Evolutionary conservation across 306 rosid species (phyloP), one percentile per base, ranked within the genome.

Genomic region (Malus orientalis): DNA sequence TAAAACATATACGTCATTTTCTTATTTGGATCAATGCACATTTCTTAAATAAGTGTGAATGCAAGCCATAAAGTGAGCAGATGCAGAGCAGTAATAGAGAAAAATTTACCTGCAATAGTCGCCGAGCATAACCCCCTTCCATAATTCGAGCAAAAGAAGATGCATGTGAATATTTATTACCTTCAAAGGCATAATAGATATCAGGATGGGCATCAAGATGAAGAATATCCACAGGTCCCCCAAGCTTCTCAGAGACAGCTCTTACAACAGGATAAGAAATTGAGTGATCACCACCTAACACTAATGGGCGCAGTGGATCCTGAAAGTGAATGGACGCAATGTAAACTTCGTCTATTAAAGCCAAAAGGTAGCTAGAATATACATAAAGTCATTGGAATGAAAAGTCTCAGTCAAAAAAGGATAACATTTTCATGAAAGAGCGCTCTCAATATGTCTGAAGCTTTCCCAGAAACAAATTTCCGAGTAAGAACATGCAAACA

Each of bases 181-280:
- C 99, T 86, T 95, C 99, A 84, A 81, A 95, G 67, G 81, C 65
- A 72, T 89, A 55, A 82, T 89, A 92, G 82, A 87, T 90, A 87
- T 95, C 99, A 23, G 99, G 99, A 82, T 95, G 99, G 0, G 99
- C 99, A 82, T 95, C 99, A 54, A 95, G 85, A 85, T 95, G 99
- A 87, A 95, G 99, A 86, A 95, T 81, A 78, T 90, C 99, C 67
- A 92, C 75, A 14, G 88, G 97, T 74, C 97, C 97, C 74, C 97
- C 99, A 69, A 90, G 99, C 93, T 90, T 95, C 85, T 95, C 97
- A 29, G 90, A 89, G 62, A 95, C 92, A 29, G 97, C 97, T 92
- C 96, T 82, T 54, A 92, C 77, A 75, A 90, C 97, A 45, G 97
- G 99, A 81, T 49, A 95, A 18, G 99, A 95, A 79, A 95, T 92